These are phyloP conservation scores for Cryptococcus sp. DNA, from an alignment of 1,284 basidiomycete genomes.

Conservation along the genomic window DNA sequence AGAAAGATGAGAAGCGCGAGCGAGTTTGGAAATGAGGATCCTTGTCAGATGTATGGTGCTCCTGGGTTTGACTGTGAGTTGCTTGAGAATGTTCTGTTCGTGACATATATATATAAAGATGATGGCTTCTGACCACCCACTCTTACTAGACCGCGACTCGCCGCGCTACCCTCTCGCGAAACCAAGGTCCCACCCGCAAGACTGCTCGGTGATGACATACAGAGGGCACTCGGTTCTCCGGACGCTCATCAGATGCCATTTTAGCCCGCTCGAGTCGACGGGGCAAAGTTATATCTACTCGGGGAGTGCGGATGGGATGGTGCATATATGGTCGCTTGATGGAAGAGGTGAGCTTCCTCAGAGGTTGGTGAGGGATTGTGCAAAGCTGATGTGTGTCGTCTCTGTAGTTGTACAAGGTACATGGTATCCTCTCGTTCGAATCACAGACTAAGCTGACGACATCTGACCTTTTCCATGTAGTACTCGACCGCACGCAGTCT, in stretches of 20 bases:
- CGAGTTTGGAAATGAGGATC: conserved; percentile 63
- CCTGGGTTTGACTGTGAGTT: conserved; percentile 69
- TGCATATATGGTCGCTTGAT: conserved; percentile 90
- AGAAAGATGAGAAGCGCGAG: conserved; percentile 79
- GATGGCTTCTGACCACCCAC: not conserved
- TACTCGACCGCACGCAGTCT: conserved; percentile 9
- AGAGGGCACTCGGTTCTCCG: conserved; percentile 87
- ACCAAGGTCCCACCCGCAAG: conserved; percentile 64
- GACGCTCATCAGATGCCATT: conserved; percentile 93
- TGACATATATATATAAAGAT: not conserved
- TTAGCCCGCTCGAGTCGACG: conserved; percentile 86
- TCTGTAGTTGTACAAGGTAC: conserved; percentile 26
- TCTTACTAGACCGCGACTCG: conserved; percentile 59
- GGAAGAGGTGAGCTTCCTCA: conserved; percentile 54
- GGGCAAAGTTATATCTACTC: conserved; percentile 92
- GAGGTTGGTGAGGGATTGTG: too few relatives aligned
- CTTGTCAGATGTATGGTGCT: conserved; percentile 58
- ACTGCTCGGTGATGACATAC: conserved; percentile 94
- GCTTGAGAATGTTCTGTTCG: conserved; percentile 50
- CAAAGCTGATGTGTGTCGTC: not conserved
- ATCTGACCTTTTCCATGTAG: not conserved
- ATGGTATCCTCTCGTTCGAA: conserved; percentile 15
- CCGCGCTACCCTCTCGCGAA: conserved; percentile 52
- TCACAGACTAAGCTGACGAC: conserved; percentile 18
- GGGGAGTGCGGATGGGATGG: conserved; percentile 54